Percentiles rank a stretch among this genome's conserved stretches.
phyloP scores from a whole-genome alignment of 2,329 filamentous ascomycete species.

The Coccinonectria pachysandricola region DNA sequence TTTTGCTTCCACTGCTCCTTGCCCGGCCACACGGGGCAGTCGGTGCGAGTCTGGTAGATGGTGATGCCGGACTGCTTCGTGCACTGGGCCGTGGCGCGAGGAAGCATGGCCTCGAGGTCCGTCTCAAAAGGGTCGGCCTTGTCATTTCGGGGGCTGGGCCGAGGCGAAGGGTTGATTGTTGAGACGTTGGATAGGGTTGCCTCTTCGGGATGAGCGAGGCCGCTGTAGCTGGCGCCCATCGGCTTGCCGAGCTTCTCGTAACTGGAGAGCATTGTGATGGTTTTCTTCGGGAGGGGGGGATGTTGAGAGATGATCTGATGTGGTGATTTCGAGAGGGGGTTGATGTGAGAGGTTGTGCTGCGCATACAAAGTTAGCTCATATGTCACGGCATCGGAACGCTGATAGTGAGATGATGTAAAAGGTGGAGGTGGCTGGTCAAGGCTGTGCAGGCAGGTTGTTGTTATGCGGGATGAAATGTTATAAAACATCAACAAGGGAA shows the following conservation, averaged over 20 bases:
- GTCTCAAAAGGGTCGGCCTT: constrained; percentile 44
- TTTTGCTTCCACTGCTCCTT: constrained; percentile 50
- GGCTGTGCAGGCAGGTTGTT: too few relatives aligned
- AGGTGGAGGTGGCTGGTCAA: too few relatives aligned
- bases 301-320: too few relatives aligned
- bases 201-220: constrained; percentile 20
- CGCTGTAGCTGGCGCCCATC: constrained; percentile 13
- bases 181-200: constrained; percentile 18
- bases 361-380: too few relatives aligned
- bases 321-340: too few relatives aligned
- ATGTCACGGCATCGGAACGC: too few relatives aligned
- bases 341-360: too few relatives aligned
- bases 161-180: constrained; percentile 13
- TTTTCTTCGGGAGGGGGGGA: constrained; percentile 2
- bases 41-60: constrained; percentile 28
- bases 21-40: constrained; percentile 50
- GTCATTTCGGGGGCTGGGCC: constrained; percentile 31
- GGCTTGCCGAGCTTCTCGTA: constrained; percentile 17
- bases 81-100: constrained; percentile 20
- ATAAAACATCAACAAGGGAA: too few relatives aligned
- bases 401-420: too few relatives aligned
- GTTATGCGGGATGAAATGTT: too few relatives aligned
- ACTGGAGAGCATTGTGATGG: constrained; percentile 16
- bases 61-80: too few relatives aligned
- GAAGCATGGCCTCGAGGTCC: constrained; percentile 44